These are phyloP conservation scores for Globisporangium rhizosaccharum DNA, from an alignment of 352 stramenopile species.

Conservation along the genomic window DNA sequence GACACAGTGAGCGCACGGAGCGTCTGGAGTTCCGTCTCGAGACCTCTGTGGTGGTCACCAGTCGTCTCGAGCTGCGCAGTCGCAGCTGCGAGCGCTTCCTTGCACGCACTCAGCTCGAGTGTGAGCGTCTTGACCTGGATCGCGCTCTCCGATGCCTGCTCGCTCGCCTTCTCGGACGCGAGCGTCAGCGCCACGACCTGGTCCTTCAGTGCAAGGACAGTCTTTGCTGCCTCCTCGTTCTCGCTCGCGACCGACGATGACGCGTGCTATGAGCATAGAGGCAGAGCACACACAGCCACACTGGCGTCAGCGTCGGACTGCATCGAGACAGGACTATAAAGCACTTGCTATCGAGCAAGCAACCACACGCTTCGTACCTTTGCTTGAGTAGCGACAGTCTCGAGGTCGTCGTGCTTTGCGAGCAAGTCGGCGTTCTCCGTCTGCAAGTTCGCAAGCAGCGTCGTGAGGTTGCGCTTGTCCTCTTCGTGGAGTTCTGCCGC, in stretches of 20 bases:
- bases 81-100: constrained; percentile 26
- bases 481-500: constrained; percentile 20
- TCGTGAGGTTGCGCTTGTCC: constrained; percentile 24
- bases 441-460: constrained; percentile 26
- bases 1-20: constrained; percentile 29
- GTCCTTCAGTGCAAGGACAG: constrained; percentile 45
- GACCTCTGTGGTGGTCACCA: constrained; percentile 18
- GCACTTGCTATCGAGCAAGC: neutral
- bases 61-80: constrained; percentile 32
- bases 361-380: constrained; percentile 1
- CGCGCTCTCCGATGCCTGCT: constrained; percentile 22
- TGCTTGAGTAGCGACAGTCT: constrained; percentile 14
- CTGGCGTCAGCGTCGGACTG: neutral
- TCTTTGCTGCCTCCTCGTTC: constrained; percentile 29
- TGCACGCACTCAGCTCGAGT: constrained; percentile 25
- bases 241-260: constrained; percentile 19
- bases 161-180: constrained; percentile 26
- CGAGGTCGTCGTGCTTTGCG: constrained; percentile 20
- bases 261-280: constrained; percentile 9
- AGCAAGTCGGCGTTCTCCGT: constrained; percentile 12
- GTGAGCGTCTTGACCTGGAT: constrained; percentile 32
- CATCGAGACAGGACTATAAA: neutral
- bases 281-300: neutral
- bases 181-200: constrained; percentile 42
- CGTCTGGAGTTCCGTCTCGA: constrained; percentile 34